phyloP scores from a whole-genome alignment of 805 yeast genomes.

The Saccharomyces jurei region DNA sequence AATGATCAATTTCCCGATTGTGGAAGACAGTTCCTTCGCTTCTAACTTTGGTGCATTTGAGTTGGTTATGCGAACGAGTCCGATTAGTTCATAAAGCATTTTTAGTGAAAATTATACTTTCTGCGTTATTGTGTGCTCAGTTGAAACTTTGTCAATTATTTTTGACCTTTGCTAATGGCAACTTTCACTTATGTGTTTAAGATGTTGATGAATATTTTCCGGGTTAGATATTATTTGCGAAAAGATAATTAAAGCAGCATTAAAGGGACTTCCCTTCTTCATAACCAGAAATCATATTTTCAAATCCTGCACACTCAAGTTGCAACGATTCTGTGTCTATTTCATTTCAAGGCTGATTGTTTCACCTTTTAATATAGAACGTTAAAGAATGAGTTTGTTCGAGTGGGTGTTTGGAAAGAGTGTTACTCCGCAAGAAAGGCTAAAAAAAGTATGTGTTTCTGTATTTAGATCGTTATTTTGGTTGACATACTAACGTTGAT shows the following conservation, averaged over 20 bases:
- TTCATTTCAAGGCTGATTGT: background rate
- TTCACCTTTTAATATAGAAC: background rate
- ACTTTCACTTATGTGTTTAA: background rate
- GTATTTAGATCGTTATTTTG: background rate
- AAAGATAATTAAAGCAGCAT: background rate
- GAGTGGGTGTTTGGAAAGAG: constrained; percentile 96
- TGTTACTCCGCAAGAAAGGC: constrained; percentile 87
- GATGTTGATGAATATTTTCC: background rate
- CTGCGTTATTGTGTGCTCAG: background rate
- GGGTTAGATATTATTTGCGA: background rate
- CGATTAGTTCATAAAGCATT: constrained; percentile 87
- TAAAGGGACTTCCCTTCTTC: background rate
- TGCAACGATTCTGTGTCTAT: background rate
- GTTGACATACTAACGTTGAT: background rate
- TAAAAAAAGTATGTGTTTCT: constrained; percentile 50
- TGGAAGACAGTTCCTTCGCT: constrained; percentile 54
- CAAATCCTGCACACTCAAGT: background rate
- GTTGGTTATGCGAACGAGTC: constrained; percentile 74
- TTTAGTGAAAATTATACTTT: background rate
- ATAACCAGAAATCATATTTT: background rate
- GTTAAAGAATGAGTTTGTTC: constrained; percentile 46
- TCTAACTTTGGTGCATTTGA: constrained; percentile 46
- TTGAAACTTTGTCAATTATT: background rate
- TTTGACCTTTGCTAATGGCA: background rate
- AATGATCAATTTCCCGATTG: constrained; percentile 75